Conservation (phyloP, 2,329 filamentous ascomycete species). For the Neurospora sp. region DNA sequence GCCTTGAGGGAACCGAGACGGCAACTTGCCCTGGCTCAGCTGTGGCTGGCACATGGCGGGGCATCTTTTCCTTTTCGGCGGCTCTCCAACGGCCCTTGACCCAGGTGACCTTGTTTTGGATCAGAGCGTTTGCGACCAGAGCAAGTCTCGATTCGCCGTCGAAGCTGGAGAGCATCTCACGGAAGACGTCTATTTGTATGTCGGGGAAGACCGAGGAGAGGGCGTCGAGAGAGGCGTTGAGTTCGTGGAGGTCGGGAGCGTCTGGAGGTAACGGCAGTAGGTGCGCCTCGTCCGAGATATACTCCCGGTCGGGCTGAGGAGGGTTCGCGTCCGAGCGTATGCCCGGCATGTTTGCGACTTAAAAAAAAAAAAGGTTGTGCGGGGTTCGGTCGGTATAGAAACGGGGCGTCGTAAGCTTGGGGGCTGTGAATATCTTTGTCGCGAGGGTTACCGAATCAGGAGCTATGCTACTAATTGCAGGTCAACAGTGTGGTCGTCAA, state of each 20-base stretch:
- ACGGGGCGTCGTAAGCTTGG: neutral
- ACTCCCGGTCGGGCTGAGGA: slow-evolving; percentile 19
- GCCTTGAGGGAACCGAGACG: slow-evolving; percentile 40
- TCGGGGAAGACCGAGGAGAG: slow-evolving; percentile 68
- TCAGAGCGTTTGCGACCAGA: slow-evolving; percentile 64
- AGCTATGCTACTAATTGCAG: neutral
- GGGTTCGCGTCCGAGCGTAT: slow-evolving; percentile 5
- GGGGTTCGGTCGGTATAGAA: neutral
- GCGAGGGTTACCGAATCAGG: neutral
- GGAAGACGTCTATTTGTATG: slow-evolving; percentile 71
- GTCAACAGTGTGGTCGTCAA: neutral
- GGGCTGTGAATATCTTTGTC: neutral
- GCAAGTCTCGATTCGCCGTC: slow-evolving; percentile 67
- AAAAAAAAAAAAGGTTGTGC: neutral
- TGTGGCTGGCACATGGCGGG: slow-evolving; percentile 21
- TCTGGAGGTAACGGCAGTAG: slow-evolving; percentile 39
- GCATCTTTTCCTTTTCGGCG: slow-evolving; percentile 22
- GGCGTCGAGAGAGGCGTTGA: slow-evolving; percentile 59
- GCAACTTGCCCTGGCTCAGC: neutral
- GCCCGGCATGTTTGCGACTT: slow-evolving; percentile 7
- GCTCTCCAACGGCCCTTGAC: slow-evolving; percentile 58
- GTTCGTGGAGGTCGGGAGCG: slow-evolving; percentile 52
- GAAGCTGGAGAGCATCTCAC: slow-evolving; percentile 68
- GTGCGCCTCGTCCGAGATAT: slow-evolving; percentile 47
- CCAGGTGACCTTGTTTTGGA: slow-evolving; percentile 62